Percentiles rank a stretch among this genome's conserved stretches.
Conservation (phyloP, 495 filamentous ascomycete genomes). For the Opeltia flavorubescens region DNA sequence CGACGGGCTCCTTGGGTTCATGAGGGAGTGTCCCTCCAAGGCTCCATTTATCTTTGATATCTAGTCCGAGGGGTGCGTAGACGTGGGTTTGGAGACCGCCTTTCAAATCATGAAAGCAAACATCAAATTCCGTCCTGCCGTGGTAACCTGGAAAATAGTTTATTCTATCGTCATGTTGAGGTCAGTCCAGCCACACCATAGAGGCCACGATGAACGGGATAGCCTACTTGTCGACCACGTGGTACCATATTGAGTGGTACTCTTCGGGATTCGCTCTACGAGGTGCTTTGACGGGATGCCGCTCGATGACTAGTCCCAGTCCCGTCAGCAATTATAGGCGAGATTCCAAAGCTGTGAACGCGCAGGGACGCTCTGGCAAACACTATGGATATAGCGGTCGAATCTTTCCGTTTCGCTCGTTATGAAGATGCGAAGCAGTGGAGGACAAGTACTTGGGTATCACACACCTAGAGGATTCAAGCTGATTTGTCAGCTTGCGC, state of each 20-base stretch:
- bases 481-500: neutral
- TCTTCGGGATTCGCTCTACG: slow-evolving; percentile 49
- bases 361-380: too few species aligned
- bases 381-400: too few species aligned
- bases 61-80: slow-evolving; percentile 53
- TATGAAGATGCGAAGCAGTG: too few species aligned
- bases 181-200: slow-evolving; percentile 30
- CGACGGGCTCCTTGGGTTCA: slow-evolving; percentile 41
- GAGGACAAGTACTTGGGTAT: too few species aligned
- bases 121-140: slow-evolving; percentile 57
- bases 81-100: slow-evolving; percentile 61
- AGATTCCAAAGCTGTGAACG: too few species aligned
- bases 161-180: slow-evolving; percentile 27
- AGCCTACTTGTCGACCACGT: slow-evolving; percentile 28
- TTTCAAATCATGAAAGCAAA: slow-evolving; percentile 55
- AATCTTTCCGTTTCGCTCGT: too few species aligned
- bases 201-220: neutral
- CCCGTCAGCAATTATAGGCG: too few species aligned
- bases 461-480: slow-evolving; percentile 74
- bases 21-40: slow-evolving; percentile 47
- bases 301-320: slow-evolving; percentile 54
- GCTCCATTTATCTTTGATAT: slow-evolving; percentile 57
- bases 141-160: slow-evolving; percentile 53
- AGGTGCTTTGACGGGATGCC: slow-evolving; percentile 48
- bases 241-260: slow-evolving; percentile 55